Evolutionary conservation across 1,139 yeast genomes (phyloP), one percentile per base, ranked within the genome.

Genomic region (Candida tetrigidarum): DNA sequence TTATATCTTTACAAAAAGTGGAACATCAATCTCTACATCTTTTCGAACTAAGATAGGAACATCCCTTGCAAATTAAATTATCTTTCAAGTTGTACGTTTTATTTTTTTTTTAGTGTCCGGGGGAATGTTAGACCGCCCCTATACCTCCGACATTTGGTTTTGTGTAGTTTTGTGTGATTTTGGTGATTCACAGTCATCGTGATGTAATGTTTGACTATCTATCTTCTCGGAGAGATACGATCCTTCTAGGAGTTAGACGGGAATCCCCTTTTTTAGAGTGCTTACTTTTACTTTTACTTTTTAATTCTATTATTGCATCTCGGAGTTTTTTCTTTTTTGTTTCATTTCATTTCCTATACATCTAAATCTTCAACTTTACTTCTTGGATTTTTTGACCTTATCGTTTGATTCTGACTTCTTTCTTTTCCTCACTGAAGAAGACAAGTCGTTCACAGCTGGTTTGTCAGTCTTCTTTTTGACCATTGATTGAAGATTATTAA

Each of bases 351-450:
- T 30, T 18, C n/a, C 23, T 30, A 30, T 16, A 30, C 12, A 30
- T 30, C 22, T 30, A 16, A 12, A 30, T 1, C 7, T 9, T 16
- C 12, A 8, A 9, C 18, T 30, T 25, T 43, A 29, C 2, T 36
- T 22, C 37, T 48, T 46, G 8, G 29, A 18, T 35, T 47, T 47
- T 19, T 49, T 47, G 9, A 15, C 22, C n/a, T 32, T 30, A 18
- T 52, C 50, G 6, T 56, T 38, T 11, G 38, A 1, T 5, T 39
- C 37, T 4, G 58, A 49, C 25, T 63, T 46, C 44, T 67, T 67
- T 45, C 70, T 58, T 49, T 69, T 70, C 50, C 67, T 70, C 6
- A 67, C 72, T 50, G 63, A 54, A 2, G 66, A 58, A 2, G 72
- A 58, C 46, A 71, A 64, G 48, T 71, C 75, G 50, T 70, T 69